phyloP scores from a whole-genome alignment of 345 rosid species.

The Conringia planisiliqua region DNA sequence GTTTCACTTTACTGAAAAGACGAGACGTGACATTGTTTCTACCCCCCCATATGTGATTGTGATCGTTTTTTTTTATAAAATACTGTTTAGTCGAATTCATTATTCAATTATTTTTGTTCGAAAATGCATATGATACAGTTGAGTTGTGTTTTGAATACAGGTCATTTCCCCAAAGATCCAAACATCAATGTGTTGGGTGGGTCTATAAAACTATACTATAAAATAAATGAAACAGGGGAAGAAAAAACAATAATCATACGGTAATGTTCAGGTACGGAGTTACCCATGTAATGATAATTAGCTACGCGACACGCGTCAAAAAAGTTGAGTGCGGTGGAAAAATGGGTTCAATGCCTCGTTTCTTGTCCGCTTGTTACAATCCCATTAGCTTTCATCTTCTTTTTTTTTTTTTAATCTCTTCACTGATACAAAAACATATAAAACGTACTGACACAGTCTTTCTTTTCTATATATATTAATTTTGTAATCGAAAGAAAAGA shows the following conservation, averaged over 20 bases:
- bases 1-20: conserved; percentile 30
- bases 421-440: neutral
- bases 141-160: neutral
- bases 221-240: neutral
- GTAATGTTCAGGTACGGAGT: neutral
- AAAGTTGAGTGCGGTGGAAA: conserved; percentile 6
- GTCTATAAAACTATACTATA: neutral
- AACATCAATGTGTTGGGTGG: conserved; percentile 6
- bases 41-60: neutral
- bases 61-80: neutral
- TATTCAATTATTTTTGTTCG: neutral
- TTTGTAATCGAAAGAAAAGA: neutral
- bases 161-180: conserved; percentile 14
- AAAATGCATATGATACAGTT: neutral
- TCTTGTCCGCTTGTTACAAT: conserved; percentile 14
- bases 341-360: conserved; percentile 3
- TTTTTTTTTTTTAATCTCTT: neutral
- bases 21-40: conserved; percentile 22
- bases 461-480: neutral
- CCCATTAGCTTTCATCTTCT: conserved; percentile 7
- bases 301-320: conserved; percentile 11
- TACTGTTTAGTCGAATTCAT: neutral
- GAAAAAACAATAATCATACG: neutral
- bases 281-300: conserved; percentile 16
- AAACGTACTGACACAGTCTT: neutral